A percentile compares a stretch with the other conserved stretches of the same genome.
These are phyloP conservation scores for Mycena galericulata DNA, from an alignment of 768 basidiomycete genomes.

Conservation along the genomic window DNA sequence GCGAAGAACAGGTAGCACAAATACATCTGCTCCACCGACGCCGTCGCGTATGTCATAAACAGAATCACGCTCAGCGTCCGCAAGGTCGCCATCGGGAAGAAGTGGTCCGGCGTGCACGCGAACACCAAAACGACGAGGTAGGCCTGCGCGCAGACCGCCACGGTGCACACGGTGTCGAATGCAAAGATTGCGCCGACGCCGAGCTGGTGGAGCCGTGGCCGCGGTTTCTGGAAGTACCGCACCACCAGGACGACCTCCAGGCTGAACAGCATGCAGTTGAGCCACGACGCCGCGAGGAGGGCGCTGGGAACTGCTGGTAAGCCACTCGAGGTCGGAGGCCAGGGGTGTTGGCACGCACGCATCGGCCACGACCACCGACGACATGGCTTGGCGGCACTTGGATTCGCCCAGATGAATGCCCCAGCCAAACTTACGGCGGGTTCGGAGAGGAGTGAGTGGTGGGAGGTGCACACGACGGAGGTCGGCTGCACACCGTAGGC, in stretches of 20 bases:
- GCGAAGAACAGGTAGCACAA: slow-evolving; percentile 18
- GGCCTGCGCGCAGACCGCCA: slow-evolving; percentile 6
- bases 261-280: slow-evolving; percentile 4
- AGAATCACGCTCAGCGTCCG: background rate
- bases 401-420: too few relatives aligned
- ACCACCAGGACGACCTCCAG: slow-evolving; percentile 12
- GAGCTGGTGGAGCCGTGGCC: background rate
- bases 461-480: too few relatives aligned
- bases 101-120: background rate
- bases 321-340: too few relatives aligned
- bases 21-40: slow-evolving; percentile 21
- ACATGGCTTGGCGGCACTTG: too few relatives aligned
- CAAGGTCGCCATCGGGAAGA: background rate
- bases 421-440: too few relatives aligned
- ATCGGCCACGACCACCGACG: too few relatives aligned
- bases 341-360: too few relatives aligned
- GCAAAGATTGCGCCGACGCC: background rate
- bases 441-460: too few relatives aligned
- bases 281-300: slow-evolving; percentile 12
- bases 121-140: background rate
- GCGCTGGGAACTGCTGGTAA: too few relatives aligned
- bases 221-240: slow-evolving; percentile 15
- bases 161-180: slow-evolving; percentile 3
- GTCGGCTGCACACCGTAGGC: too few relatives aligned
- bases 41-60: slow-evolving; percentile 14